Percentiles rank a stretch among this genome's conserved stretches.
Conservation (phyloP, 768 basidiomycete genomes). For the Tulasnella sp. region DNA sequence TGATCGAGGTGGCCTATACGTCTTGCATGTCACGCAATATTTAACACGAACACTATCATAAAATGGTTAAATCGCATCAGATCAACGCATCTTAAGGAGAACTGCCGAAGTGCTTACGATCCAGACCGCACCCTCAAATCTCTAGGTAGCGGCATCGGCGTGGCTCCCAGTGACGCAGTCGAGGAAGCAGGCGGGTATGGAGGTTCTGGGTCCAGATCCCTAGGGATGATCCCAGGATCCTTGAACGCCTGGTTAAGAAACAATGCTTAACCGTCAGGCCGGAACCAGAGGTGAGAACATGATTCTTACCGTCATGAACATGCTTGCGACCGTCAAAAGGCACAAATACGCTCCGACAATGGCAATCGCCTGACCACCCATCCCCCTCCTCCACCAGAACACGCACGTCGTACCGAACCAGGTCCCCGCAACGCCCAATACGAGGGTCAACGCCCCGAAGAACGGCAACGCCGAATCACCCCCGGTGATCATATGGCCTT, state of each 20-base stretch:
- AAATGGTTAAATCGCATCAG: background rate
- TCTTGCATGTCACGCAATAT: conserved; percentile 88
- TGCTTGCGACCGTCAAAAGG: conserved; percentile 55
- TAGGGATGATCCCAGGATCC: conserved; percentile 84
- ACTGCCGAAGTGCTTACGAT: conserved; percentile 40
- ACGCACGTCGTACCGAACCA: conserved; percentile 86
- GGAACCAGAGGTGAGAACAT: conserved; percentile 21
- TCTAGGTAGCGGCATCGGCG: conserved; percentile 59
- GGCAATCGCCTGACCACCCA: conserved; percentile 62
- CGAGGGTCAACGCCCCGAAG: conserved; percentile 46
- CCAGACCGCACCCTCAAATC: conserved; percentile 72
- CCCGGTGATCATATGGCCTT: conserved; percentile 67
- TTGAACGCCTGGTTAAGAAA: conserved; percentile 47
- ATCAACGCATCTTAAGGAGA: background rate
- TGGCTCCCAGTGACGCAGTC: conserved; percentile 46
- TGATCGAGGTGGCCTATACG: conserved; percentile 85
- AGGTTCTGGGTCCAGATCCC: conserved; percentile 76
- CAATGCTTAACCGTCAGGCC: conserved; percentile 20
- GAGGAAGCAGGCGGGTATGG: conserved; percentile 52
- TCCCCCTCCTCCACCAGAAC: conserved; percentile 64
- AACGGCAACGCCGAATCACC: conserved; percentile 84
- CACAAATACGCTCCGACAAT: conserved; percentile 52
- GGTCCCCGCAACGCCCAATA: conserved; percentile 57
- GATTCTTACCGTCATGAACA: conserved; percentile 61
- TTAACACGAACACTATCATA: conserved; percentile 72